A percentile compares a stretch with the other conserved stretches of the same genome.
Conservation (phyloP, 1,284 basidiomycete species). For the Ceratobasidium sp. region DNA sequence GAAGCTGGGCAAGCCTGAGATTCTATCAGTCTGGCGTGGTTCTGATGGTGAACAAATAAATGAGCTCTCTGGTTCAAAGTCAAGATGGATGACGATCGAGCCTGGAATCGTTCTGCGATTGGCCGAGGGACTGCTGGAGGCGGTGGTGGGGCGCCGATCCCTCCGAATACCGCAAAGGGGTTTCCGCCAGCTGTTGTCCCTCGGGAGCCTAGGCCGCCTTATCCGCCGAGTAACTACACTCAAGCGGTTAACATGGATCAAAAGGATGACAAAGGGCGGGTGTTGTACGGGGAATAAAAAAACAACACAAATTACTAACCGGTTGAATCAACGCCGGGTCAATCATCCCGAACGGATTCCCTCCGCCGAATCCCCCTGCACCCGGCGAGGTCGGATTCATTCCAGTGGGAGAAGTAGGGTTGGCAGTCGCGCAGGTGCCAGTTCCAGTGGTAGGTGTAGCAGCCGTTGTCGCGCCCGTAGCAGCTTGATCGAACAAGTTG, state of each 20-base stretch:
- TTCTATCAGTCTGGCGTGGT: slow-evolving; percentile 16
- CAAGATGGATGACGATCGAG: slow-evolving; percentile 55
- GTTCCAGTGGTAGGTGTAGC: slow-evolving; percentile 17
- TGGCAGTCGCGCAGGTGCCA: slow-evolving; percentile 5
- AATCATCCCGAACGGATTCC: slow-evolving; percentile 49
- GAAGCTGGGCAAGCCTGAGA: background rate
- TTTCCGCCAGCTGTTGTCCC: slow-evolving; percentile 41
- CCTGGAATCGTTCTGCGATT: slow-evolving; percentile 90
- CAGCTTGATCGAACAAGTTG: slow-evolving; percentile 46
- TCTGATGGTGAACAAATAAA: too few species aligned
- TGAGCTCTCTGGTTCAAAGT: too few species aligned
- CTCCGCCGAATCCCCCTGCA: background rate
- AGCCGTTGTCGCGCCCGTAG: slow-evolving; percentile 39
- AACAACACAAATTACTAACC: slow-evolving; percentile 13
- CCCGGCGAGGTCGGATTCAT: slow-evolving; percentile 9
- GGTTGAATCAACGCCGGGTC: slow-evolving; percentile 48
- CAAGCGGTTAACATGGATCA: background rate
- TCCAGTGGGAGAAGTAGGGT: slow-evolving; percentile 15
- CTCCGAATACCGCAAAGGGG: slow-evolving; percentile 49
- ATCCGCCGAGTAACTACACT: slow-evolving; percentile 48
- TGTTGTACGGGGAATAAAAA: background rate
- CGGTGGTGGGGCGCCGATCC: slow-evolving; percentile 49
- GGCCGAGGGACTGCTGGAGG: slow-evolving; percentile 75
- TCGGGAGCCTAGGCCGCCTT: slow-evolving; percentile 35
- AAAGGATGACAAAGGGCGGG: background rate